Percentiles rank a stretch among this genome's conserved stretches.
These are phyloP conservation scores for Trichoderma harzianum DNA, from an alignment of 2,329 filamentous ascomycete species.

Conservation along the genomic window DNA sequence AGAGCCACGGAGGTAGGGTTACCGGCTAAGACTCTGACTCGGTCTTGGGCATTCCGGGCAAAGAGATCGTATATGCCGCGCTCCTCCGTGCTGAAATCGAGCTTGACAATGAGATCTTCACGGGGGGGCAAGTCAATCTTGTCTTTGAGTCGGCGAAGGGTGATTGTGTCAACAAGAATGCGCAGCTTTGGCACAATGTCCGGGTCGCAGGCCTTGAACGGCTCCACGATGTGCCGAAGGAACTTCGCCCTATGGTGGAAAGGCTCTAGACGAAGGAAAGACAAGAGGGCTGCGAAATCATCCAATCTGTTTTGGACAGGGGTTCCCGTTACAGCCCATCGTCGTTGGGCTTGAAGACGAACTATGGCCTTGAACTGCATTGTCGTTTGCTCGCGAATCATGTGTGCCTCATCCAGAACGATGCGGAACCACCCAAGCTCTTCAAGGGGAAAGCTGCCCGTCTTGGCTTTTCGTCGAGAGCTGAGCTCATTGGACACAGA, in stretches of 20 bases:
- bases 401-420: conserved; percentile 90
- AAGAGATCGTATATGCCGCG: conserved; percentile 79
- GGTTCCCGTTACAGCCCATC: conserved; percentile 97
- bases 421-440: conserved; percentile 90
- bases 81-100: conserved; percentile 76
- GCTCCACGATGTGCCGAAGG: conserved; percentile 72
- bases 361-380: conserved; percentile 83
- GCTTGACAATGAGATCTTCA: conserved; percentile 66
- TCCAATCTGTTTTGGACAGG: conserved; percentile 92
- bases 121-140: conserved; percentile 78
- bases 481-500: conserved; percentile 78
- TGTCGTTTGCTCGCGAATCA: conserved; percentile 82
- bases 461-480: conserved; percentile 58
- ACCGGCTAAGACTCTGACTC: conserved; percentile 70
- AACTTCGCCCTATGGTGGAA: conserved; percentile 80
- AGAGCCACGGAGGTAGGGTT: conserved; percentile 59
- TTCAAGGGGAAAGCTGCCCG: conserved; percentile 62
- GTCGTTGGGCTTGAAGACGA: conserved; percentile 70
- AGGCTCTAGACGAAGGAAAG: conserved; percentile 78
- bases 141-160: conserved; percentile 85
- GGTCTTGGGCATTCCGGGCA: conserved; percentile 72
- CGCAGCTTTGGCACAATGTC: conserved; percentile 82
- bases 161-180: conserved; percentile 90
- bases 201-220: conserved; percentile 83
- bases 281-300: conserved; percentile 81